These are phyloP conservation scores for Arabidopsis thaliana DNA, from an alignment of 345 rosid species.

Conservation along the genomic window DNA sequence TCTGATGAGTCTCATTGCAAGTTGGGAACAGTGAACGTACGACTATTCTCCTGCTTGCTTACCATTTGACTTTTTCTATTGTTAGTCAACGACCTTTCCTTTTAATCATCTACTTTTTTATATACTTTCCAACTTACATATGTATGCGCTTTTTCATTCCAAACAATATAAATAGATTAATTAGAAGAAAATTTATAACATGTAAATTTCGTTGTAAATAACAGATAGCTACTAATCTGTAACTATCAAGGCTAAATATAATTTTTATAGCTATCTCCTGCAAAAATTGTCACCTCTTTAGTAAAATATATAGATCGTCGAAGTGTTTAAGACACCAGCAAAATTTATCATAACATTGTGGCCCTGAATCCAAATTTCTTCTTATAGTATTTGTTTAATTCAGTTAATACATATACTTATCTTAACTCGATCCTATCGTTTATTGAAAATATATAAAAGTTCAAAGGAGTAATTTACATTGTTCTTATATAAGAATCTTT, in stretches of 20 bases:
- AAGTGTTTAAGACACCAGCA: not conserved
- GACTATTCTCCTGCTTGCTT: slow-evolving; percentile 32
- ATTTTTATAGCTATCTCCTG: not conserved
- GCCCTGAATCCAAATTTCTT: too few relatives aligned
- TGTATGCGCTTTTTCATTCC: not conserved
- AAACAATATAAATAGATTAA: not conserved
- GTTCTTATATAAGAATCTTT: slow-evolving; percentile 9
- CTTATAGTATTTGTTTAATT: too few relatives aligned
- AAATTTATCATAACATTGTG: too few relatives aligned
- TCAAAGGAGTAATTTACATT: not conserved
- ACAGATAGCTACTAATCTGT: not conserved
- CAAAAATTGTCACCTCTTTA: too few relatives aligned
- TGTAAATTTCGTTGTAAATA: not conserved
- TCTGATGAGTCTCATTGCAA: slow-evolving; percentile 28
- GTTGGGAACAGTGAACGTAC: slow-evolving; percentile 23
- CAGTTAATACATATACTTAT: too few relatives aligned
- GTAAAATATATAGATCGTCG: not conserved
- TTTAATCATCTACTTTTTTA: not conserved
- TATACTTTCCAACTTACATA: not conserved
- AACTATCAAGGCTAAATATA: not conserved
- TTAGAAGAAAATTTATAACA: not conserved
- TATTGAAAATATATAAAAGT: too few relatives aligned
- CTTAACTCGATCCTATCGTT: too few relatives aligned
- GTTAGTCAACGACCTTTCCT: slow-evolving; percentile 32
- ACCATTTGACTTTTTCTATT: slow-evolving; percentile 10